Base-by-base conservation (phyloP, 805 yeast species). In the Teunomyces aglyptinius region DNA sequence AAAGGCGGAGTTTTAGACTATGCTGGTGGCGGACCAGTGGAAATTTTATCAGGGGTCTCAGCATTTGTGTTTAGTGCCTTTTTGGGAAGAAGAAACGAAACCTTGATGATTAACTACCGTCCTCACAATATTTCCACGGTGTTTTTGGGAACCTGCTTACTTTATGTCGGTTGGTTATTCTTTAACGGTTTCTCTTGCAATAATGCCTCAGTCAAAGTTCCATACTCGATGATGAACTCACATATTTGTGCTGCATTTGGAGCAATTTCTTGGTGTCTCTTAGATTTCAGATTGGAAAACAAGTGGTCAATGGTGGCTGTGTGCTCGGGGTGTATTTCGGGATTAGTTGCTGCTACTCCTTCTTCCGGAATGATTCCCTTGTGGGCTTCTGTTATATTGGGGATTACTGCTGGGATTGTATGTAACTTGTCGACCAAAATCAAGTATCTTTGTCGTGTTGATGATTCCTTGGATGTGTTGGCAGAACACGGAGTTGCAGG, bases 401-500 rank as follows among this genome's bases (percentile, higher is more conserved):
- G 98, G 3, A 73, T 89, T 31, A 78, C 81, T 2, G 75, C 97
- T 0, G 96, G 96, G 33, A 66, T 85, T 8, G 81, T 85, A 29
- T 94, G 98, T 79, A 92, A 92, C 73, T 87, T 87, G 60, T 74
- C 96, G 47, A 92, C 97, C 40, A 87, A 89, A 59, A 70, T 92
- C 64, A 92, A 92, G 68, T 88, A 86, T 62, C 68, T 88, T 52
- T 70, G 86, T 40, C 77, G 78, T 49, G 90, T 92, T 43, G 98
- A 94, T 65, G 99, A 92, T 70, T 84, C 97, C 1, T 72, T 94
- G 57, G 98, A 94, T 85, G 83, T 90, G 43, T 77, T 92, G 63
- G 98, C 98, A n/a, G 98, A 92, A 81, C 99, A 92, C 83, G 98
- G 97, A 42, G 77, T 92, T 57, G 98, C 97, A 0, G 99, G 99